Conservation (phyloP, 306 rosid species). For the Inga oerstediana region DNA sequence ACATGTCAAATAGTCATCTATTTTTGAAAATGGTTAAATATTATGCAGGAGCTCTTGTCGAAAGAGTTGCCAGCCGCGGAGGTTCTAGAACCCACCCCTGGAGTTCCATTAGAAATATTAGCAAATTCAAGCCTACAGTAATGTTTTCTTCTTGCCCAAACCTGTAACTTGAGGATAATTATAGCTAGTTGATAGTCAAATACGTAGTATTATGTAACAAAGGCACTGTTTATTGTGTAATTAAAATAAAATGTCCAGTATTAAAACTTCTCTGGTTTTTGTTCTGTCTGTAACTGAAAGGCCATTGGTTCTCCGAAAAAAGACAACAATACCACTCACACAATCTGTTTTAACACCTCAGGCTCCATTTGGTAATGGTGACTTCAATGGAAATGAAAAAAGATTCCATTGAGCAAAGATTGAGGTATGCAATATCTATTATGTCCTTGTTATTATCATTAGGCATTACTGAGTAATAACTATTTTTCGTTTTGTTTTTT, state of each 20-base stretch:
- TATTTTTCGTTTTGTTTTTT: too few species aligned
- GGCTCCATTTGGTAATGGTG: not conserved
- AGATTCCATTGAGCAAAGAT: not conserved
- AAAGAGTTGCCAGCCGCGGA: constrained; percentile 68
- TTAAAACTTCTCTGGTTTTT: not conserved
- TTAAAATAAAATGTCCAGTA: not conserved
- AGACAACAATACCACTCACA: not conserved
- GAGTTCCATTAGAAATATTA: constrained; percentile 61
- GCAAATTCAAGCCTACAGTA: constrained; percentile 34
- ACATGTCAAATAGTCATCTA: constrained; percentile 18
- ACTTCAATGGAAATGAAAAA: not conserved
- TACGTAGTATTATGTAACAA: not conserved
- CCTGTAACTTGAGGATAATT: constrained; percentile 18
- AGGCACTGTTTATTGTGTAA: not conserved
- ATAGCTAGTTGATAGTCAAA: not conserved
- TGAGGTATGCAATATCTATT: not conserved
- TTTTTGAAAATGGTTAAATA: constrained; percentile 33
- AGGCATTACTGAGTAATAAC: not conserved
- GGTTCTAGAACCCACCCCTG: constrained; percentile 71
- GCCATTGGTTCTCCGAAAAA: not conserved
- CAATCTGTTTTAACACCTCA: not conserved
- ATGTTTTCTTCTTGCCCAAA: not conserved
- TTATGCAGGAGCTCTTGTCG: constrained; percentile 74
- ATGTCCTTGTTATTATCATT: not conserved
- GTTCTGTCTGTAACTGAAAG: not conserved